phyloP scores from a whole-genome alignment of 225 moss, liverwort and hornwort species.

The Thuidium tamariscinum region DNA sequence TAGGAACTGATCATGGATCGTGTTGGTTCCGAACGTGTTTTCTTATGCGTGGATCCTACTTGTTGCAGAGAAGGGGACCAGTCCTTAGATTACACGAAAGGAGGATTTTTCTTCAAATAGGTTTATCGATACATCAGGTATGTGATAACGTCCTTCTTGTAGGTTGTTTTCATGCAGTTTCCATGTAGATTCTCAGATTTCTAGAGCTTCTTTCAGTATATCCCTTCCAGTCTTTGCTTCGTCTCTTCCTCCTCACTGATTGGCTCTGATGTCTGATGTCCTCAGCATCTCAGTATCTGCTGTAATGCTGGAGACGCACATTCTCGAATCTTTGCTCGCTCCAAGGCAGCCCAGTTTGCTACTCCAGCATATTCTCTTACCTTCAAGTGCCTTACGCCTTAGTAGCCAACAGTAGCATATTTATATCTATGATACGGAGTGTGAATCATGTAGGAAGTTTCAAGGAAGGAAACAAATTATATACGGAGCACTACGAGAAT shows the following conservation, averaged over 20 bases:
- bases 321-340: background rate
- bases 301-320: background rate
- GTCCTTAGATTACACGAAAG: background rate
- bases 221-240: background rate
- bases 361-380: background rate
- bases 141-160: background rate
- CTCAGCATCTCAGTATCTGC: background rate
- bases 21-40: background rate
- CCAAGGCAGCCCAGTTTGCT: background rate
- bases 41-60: background rate
- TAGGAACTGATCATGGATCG: background rate
- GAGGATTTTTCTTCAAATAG: background rate
- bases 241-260: background rate
- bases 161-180: background rate
- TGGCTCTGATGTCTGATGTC: background rate
- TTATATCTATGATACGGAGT: background rate
- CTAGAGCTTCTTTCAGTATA: background rate
- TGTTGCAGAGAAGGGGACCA: background rate
- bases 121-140: background rate
- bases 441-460: background rate
- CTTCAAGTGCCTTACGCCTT: background rate
- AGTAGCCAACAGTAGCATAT: background rate
- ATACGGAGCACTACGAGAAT: background rate
- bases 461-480: background rate
- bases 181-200: background rate